A percentile compares a stretch with the other conserved stretches of the same genome.
These are phyloP conservation scores for Metarhizium guizhouense DNA, from an alignment of 2,329 filamentous ascomycete genomes.

Conservation along the genomic window DNA sequence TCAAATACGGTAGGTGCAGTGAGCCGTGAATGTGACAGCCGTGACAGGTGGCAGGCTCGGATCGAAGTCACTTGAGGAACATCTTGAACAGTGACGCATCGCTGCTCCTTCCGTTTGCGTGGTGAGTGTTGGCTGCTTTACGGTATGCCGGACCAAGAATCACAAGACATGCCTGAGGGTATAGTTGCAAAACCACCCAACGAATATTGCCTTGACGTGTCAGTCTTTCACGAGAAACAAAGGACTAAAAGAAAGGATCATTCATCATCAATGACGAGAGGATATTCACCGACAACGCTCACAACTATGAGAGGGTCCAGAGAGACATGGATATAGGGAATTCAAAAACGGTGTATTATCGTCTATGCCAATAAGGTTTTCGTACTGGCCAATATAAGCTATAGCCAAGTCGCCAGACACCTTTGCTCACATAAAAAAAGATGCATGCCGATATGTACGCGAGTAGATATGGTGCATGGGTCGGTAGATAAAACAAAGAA, in stretches of 20 bases:
- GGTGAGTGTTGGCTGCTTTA: background rate
- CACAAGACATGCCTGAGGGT: background rate
- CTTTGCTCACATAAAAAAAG: no score
- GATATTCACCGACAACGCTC: no score
- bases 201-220: no score
- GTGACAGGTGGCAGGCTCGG: conserved; percentile 7
- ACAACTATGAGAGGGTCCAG: no score
- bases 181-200: no score
- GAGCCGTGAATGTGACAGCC: conserved; percentile 5
- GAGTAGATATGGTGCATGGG: background rate
- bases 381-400: no score
- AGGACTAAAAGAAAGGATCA: no score
- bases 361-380: no score
- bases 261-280: background rate
- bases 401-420: no score
- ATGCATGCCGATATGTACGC: background rate
- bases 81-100: background rate
- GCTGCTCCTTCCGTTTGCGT: conserved; percentile 7
- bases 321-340: no score
- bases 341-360: no score
- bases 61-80: background rate
- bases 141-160: background rate
- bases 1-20: conserved; percentile 7
- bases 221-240: no score
- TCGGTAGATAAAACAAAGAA: background rate